Evolutionary conservation across 176 grass and related monocot genomes (phyloP), one percentile per base, ranked within the genome.

Genomic region (Triticum monococcum): DNA sequence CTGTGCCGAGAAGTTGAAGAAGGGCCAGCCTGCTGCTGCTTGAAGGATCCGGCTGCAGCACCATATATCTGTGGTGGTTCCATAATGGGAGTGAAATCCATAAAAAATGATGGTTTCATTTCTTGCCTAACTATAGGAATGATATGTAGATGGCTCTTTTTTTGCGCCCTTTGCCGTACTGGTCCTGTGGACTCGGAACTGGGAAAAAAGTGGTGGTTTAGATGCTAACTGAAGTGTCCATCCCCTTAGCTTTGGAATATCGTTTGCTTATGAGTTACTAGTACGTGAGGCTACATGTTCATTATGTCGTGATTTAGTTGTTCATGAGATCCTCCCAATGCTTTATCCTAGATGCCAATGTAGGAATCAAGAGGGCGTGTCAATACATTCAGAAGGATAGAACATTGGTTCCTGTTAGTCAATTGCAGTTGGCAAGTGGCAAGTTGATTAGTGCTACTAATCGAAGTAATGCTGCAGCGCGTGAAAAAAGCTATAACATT

Each of bases 1-100:
- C 82, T 81, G 91, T 68, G 88, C 72, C 8, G 81, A 88, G 79
- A 92, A 95, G 43, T 17, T 86, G 52, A 91, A 89, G 86, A 87
- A 88, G 72, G 87, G 79, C 35, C 80, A 84, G 69, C 79, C 81
- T 41, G 52, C 52, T 60, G 80, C 82, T 79, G 32, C 80, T 45
- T 91, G 85, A 91, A 78, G 28, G 7, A 17, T 79, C 24, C 35
- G 32, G 14, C 50, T 31, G 67, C 32, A 82, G 65, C 23, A 37
- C n/a, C 43, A 12, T 25, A 46, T 37, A 80, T 74, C 70, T 46
- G 67, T 79, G 80, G 79, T 30, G 50, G 50, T 54, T 75, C 14
- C 60, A 35, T 87, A 28, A 91, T 80, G 61, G 65, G 65, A 76
- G 67, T 48, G 61, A 57, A 80, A 87, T 62, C 45, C 81, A 60